Evolutionary conservation across 2,329 filamentous ascomycete species (phyloP), one percentile per base, ranked within the genome.

Genomic region (Gliomastix tumulicola): DNA sequence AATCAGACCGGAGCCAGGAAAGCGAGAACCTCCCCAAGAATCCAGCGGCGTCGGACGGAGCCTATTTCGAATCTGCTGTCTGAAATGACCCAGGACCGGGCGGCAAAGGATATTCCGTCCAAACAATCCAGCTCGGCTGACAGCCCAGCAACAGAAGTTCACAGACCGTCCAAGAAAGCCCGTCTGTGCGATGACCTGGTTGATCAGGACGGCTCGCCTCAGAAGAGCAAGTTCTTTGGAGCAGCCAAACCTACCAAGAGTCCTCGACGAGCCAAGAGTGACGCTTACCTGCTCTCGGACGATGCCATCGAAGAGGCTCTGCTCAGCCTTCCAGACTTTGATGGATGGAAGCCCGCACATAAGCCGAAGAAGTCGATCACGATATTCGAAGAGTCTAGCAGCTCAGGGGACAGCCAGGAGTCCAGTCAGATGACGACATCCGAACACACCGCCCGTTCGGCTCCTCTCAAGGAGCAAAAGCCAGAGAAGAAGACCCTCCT

Each of bases 291-390:
- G 15, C 60, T 74, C 48, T 78, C 74, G 0, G 73, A 78, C 41
- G 72, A 76, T 41, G 76, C 73, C 0, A 59, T 78, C 28, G 72
- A 77, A 20, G 73, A 76, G 39, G 71, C 65, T 0, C 56, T 79
- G 16, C 53, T 60, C 19, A 62, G 61, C 16, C 50, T 79, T 10
- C 71, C 73, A 2, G 74, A 77, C 32, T 53, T 70, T 27, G 65
- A 66, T n/a, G 62, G 57, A 10, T 75, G 71, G 71, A 56, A 62
- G 31, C 39, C 44, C 17, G 32, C 46, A 13, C 20, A 28, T 6
- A 67, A 65, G 41, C 44, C 52, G 1, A 54, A 48, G 30, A 62
- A 57, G 40, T 49, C 59, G 2, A 56, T 69, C 15, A 47, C 56
- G 4, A 62, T 76, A 6, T 76, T 71, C 40, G 60, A 65, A 18